These are phyloP conservation scores for Hsuehochloa calcarea DNA, from an alignment of 176 grass and related monocot genomes.

Conservation along the genomic window DNA sequence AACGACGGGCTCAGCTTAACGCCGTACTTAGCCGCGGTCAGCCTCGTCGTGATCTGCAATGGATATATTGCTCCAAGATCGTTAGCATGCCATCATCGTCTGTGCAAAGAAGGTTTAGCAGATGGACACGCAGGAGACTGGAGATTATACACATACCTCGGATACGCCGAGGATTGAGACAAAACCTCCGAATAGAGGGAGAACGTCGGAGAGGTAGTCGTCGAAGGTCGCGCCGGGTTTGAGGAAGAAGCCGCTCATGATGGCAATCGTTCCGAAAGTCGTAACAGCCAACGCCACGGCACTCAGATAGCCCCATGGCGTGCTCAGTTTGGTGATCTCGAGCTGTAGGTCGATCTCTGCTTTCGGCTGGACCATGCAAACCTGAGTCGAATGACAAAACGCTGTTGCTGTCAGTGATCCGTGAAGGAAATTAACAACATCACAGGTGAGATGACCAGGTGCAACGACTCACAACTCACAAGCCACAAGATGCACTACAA, in stretches of 20 bases:
- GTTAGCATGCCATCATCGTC: background rate
- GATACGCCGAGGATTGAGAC: conserved; percentile 86
- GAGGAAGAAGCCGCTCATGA: conserved; percentile 95
- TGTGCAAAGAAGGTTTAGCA: too few relatives aligned
- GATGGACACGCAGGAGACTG: too few relatives aligned
- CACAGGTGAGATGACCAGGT: too few relatives aligned
- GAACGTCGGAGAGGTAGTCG: conserved; percentile 78
- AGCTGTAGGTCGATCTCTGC: conserved; percentile 93
- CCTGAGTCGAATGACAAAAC: conserved; percentile 30
- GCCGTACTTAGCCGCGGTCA: conserved; percentile 73
- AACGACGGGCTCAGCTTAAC: conserved; percentile 95
- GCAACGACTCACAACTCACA: background rate
- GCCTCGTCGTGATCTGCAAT: conserved; percentile 79
- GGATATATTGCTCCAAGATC: background rate
- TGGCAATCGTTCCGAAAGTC: conserved; percentile 84
- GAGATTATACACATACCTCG: conserved; percentile 51
- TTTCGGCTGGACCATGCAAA: conserved; percentile 94
- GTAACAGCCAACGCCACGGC: conserved; percentile 64
- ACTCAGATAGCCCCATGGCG: conserved; percentile 75
- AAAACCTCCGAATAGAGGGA: conserved; percentile 84
- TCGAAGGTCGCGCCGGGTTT: conserved; percentile 84
- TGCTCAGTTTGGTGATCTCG: conserved; percentile 76
- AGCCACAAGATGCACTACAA: background rate
- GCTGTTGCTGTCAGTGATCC: too few relatives aligned
- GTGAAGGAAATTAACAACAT: too few relatives aligned